Conservation (phyloP, 805 yeast species). For the Yamadazyma akitaensis region DNA sequence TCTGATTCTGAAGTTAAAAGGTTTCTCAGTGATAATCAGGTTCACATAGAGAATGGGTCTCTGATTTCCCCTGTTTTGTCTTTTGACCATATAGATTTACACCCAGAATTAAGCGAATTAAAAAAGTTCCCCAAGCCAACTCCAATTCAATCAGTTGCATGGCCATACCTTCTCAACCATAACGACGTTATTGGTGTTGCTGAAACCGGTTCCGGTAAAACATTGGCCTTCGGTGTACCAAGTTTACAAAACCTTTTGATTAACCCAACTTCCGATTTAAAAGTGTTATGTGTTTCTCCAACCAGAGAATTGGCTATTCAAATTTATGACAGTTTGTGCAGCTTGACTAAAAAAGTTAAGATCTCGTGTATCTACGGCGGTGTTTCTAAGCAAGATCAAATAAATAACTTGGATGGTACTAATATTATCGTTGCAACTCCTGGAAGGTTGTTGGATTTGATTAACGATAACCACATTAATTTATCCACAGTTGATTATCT, state of each 20-base stretch:
- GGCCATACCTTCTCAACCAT: constrained; percentile 83
- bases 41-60: constrained; percentile 60
- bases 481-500: constrained; percentile 67
- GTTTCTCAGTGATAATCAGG: constrained; percentile 70
- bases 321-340: constrained; percentile 77
- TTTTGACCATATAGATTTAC: constrained; percentile 55
- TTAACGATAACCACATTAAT: constrained; percentile 82
- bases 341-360: constrained; percentile 59
- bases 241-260: constrained; percentile 70
- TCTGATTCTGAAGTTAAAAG: constrained; percentile 56
- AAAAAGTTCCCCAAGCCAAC: constrained; percentile 84
- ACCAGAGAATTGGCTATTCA: constrained; percentile 97
- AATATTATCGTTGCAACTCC: constrained; percentile 95
- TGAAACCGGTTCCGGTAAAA: constrained; percentile 97
- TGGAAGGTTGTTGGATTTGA: constrained; percentile 89
- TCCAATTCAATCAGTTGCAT: constrained; percentile 90
- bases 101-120: constrained; percentile 57
- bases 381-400: constrained; percentile 92
- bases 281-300: constrained; percentile 87
- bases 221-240: constrained; percentile 96
- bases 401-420: constrained; percentile 59
- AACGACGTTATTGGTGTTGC: constrained; percentile 96
- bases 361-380: constrained; percentile 95
- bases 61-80: constrained; percentile 66
- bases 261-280: constrained; percentile 47